These are phyloP conservation scores for Phytophthora ramorum DNA, from an alignment of 352 stramenopile genomes.

Conservation along the genomic window DNA sequence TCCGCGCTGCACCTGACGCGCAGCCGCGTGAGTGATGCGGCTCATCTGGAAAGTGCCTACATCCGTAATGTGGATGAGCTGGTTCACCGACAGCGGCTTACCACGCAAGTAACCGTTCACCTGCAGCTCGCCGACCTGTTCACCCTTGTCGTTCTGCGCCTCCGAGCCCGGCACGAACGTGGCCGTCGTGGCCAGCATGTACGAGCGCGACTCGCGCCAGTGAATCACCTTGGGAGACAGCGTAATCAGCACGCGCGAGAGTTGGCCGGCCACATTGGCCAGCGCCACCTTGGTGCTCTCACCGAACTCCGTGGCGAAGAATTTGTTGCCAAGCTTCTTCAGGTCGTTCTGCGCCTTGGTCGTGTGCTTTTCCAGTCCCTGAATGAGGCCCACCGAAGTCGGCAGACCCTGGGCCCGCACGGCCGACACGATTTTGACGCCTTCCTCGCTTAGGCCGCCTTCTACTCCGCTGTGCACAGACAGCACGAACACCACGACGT, in stretches of 20 bases:
- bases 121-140: slow-evolving; percentile 72
- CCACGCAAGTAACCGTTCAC: slow-evolving; percentile 97
- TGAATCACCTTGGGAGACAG: slow-evolving; percentile 87
- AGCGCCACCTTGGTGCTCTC: slow-evolving; percentile 83
- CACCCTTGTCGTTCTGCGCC: slow-evolving; percentile 47
- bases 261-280: slow-evolving; percentile 78
- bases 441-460: slow-evolving; percentile 84
- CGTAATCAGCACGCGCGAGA: slow-evolving; percentile 84
- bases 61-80: slow-evolving; percentile 97
- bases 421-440: slow-evolving; percentile 91
- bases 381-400: slow-evolving; percentile 84
- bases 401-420: slow-evolving; percentile 94
- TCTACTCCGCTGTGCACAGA: slow-evolving; percentile 83
- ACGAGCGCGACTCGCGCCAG: slow-evolving; percentile 89
- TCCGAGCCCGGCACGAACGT: slow-evolving; percentile 58
- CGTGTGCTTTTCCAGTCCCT: slow-evolving; percentile 80
- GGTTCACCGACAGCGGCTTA: slow-evolving; percentile 94
- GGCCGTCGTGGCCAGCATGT: slow-evolving; percentile 82
- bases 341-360: slow-evolving; percentile 79
- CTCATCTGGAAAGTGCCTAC: slow-evolving; percentile 94
- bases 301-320: slow-evolving; percentile 92
- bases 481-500: slow-evolving; percentile 84
- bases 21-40: slow-evolving; percentile 62
- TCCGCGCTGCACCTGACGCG: slow-evolving; percentile 52
- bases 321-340: slow-evolving; percentile 88